Conservation (phyloP, 202 grass and related monocot genomes). For the Panicum hallii region DNA sequence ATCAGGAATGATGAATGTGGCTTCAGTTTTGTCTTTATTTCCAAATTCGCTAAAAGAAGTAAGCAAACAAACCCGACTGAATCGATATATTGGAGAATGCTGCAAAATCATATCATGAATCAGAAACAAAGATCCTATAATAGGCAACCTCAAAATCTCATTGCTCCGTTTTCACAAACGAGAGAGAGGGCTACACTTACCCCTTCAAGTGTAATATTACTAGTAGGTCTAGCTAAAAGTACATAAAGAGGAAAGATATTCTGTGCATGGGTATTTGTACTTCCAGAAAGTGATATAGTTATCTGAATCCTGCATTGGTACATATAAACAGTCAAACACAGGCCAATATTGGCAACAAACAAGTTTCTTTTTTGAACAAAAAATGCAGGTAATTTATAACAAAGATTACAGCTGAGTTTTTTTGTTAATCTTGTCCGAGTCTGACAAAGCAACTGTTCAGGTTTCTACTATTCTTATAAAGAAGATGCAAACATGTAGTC, state of each 20-base stretch:
- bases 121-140: constrained; percentile 46
- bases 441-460: background rate
- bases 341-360: constrained; percentile 19
- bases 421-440: background rate
- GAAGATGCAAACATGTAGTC: constrained; percentile 24
- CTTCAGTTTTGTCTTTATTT: constrained; percentile 75
- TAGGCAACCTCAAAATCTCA: constrained; percentile 35
- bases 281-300: constrained; percentile 74
- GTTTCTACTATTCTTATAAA: constrained; percentile 20
- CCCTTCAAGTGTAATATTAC: constrained; percentile 65
- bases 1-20: constrained; percentile 81
- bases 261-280: constrained; percentile 62
- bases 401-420: constrained; percentile 28
- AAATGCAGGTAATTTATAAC: constrained; percentile 17
- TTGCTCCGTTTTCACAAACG: constrained; percentile 27
- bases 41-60: constrained; percentile 72
- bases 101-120: constrained; percentile 51
- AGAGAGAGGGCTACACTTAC: constrained; percentile 54
- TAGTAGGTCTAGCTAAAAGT: constrained; percentile 75
- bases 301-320: constrained; percentile 81
- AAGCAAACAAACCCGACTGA: constrained; percentile 68
- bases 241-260: constrained; percentile 83
- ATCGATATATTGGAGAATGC: constrained; percentile 71
- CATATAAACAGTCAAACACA: constrained; percentile 28
- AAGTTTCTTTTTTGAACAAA: constrained; percentile 26